These are phyloP conservation scores for Suillus tomentosus DNA, from an alignment of 768 basidiomycete species.

Conservation along the genomic window DNA sequence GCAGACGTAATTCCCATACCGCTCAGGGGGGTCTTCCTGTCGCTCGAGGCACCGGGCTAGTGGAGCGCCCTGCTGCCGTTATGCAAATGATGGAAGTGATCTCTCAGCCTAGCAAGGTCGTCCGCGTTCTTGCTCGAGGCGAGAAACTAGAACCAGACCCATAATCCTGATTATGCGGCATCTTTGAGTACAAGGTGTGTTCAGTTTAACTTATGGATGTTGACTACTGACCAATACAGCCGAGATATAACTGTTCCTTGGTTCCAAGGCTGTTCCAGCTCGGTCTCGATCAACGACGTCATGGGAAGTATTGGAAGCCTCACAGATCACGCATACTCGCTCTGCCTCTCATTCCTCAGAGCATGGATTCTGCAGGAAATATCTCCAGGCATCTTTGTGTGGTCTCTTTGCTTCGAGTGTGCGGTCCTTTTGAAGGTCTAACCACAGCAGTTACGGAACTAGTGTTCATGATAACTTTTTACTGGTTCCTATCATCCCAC, in stretches of 20 bases:
- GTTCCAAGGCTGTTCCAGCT: conserved; percentile 8
- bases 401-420: conserved; percentile 10
- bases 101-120: conserved; percentile 71
- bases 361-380: conserved; percentile 5
- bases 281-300: conserved; percentile 9
- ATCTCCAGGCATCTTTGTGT: conserved; percentile 10
- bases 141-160: conserved; percentile 73
- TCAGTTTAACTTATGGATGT: background rate
- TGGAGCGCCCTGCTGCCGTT: conserved; percentile 77
- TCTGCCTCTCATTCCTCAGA: conserved; percentile 6
- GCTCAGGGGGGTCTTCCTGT: conserved; percentile 20
- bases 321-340: conserved; percentile 6
- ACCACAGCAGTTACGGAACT: conserved; percentile 5
- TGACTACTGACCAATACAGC: conserved; percentile 5
- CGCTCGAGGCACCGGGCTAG: conserved; percentile 46
- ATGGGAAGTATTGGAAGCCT: conserved; percentile 8
- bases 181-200: conserved; percentile 11
- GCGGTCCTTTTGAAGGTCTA: background rate
- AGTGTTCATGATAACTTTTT: conserved; percentile 2
- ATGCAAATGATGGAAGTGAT: conserved; percentile 83
- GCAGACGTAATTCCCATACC: conserved; percentile 32
- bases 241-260: conserved; percentile 7
- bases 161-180: conserved; percentile 13
- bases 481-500: conserved; percentile 4
- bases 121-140: conserved; percentile 79